Percentiles rank a stretch among this genome's conserved stretches.
Evolutionary conservation across 495 filamentous ascomycete species (phyloP).

Genomic region (Aspergillus wentii): DNA sequence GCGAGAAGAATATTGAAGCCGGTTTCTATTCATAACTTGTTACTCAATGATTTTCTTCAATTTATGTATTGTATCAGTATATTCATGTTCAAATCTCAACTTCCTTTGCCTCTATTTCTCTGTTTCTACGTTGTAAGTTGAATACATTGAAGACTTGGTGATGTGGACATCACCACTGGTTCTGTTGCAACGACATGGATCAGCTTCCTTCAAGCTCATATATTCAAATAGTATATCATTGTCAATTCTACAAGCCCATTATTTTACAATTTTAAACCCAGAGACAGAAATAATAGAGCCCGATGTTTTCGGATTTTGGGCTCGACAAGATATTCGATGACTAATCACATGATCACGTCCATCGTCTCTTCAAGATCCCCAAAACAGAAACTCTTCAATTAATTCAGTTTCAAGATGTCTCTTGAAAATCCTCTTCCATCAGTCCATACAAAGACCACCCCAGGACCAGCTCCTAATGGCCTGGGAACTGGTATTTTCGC

Average conservation of each 20-base stretch:
- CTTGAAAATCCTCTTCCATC: conserved; percentile 12
- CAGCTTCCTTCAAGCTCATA: too few species aligned
- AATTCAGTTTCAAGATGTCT: conserved; percentile 14
- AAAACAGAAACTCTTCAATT: conserved; percentile 1
- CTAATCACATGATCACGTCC: too few species aligned
- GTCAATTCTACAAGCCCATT: too few species aligned
- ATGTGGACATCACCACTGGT: background rate
- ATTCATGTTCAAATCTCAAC: conserved; percentile 12
- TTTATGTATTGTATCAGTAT: conserved; percentile 9
- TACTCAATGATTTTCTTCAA: conserved; percentile 7
- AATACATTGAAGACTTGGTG: background rate
- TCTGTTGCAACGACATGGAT: too few species aligned
- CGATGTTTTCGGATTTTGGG: too few species aligned
- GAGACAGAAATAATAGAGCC: too few species aligned
- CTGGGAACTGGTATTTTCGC: conserved; percentile 42
- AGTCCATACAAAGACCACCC: conserved; percentile 22
- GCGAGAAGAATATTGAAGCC: conserved; percentile 20
- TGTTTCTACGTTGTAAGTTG: background rate
- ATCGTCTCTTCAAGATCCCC: too few species aligned
- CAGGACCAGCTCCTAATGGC: conserved; percentile 21
- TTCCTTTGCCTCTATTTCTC: conserved; percentile 1
- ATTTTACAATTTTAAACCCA: too few species aligned
- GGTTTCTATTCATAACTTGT: too few species aligned
- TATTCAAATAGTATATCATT: too few species aligned
- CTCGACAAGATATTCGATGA: too few species aligned